These are phyloP conservation scores for Solanum virginianum DNA, from an alignment of 257 asterid genomes.

Conservation along the genomic window DNA sequence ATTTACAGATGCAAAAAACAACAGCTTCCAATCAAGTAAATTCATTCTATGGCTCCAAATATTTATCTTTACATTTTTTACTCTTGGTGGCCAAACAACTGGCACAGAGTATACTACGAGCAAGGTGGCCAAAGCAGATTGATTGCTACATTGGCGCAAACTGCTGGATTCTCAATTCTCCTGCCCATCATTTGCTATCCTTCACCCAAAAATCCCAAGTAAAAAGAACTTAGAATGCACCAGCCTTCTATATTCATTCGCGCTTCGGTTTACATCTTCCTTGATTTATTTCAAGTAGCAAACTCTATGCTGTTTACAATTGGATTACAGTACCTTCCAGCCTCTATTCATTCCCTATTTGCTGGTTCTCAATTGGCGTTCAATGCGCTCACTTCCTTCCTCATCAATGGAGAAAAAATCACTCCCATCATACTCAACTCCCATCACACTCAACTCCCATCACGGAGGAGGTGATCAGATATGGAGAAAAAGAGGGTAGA, in stretches of 20 bases:
- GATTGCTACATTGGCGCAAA: slow-evolving; percentile 1
- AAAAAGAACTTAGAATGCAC: too few relatives aligned
- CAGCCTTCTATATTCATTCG: not conserved
- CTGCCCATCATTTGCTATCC: not conserved
- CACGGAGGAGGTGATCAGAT: too few relatives aligned
- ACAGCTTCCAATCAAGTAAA: not conserved
- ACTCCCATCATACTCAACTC: slow-evolving; percentile 18
- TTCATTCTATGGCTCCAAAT: not conserved
- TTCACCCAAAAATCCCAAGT: not conserved
- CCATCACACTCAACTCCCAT: too few relatives aligned
- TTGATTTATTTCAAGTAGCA: slow-evolving; percentile 3
- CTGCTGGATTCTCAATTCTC: slow-evolving; percentile 1
- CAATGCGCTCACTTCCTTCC: slow-evolving; percentile 30
- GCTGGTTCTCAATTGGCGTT: slow-evolving; percentile 29
- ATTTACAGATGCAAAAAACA: not conserved
- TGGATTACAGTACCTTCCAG: slow-evolving; percentile 28
- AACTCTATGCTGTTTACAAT: slow-evolving; percentile 10
- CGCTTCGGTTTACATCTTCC: not conserved
- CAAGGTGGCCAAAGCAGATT: slow-evolving; percentile 4
- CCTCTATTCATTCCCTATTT: slow-evolving; percentile 24
- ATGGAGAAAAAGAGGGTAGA: too few relatives aligned
- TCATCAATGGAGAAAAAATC: slow-evolving; percentile 25
- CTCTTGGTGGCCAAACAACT: not conserved
- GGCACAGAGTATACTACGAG: not conserved
- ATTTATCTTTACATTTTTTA: not conserved